Evolutionary conservation across 208 protist genomes (phyloP).

Genomic region (Angomonas ambiguus): DNA sequence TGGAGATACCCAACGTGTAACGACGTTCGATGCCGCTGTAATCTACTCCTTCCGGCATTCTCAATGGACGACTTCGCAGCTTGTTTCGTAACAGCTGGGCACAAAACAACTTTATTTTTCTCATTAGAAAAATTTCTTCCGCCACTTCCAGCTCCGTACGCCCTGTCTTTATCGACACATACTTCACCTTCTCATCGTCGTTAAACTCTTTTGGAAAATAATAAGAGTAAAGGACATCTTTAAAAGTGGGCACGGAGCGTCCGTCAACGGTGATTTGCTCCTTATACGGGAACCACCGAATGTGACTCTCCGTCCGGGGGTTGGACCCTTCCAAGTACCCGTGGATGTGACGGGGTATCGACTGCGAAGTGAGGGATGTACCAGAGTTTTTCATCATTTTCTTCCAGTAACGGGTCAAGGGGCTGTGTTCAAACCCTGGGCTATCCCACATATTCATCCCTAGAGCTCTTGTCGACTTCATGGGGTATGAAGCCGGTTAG

Average conservation of each 20-base stretch:
- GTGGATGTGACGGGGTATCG: constrained; percentile 84
- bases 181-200: constrained; percentile 83
- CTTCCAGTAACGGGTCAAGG: constrained; percentile 76
- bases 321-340: constrained; percentile 78
- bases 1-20: constrained; percentile 75
- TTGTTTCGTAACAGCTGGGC: constrained; percentile 80
- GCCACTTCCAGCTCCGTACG: constrained; percentile 72
- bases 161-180: constrained; percentile 71
- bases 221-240: constrained; percentile 71
- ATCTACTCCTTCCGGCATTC: constrained; percentile 76
- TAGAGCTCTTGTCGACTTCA: constrained; percentile 18
- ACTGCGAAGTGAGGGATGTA: constrained; percentile 69
- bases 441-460: constrained; percentile 70
- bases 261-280: constrained; percentile 80
- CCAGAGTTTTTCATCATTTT: constrained; percentile 75
- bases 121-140: constrained; percentile 86
- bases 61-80: constrained; percentile 56
- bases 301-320: constrained; percentile 51
- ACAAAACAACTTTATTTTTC: constrained; percentile 80
- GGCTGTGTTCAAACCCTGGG: constrained; percentile 76
- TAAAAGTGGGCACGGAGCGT: constrained; percentile 68
- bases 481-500: constrained; percentile 3
- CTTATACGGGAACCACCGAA: constrained; percentile 89
- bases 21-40: constrained; percentile 80
- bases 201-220: constrained; percentile 78